Evolutionary conservation across 768 basidiomycete species (phyloP).

Genomic region (Podaxis rugospora): DNA sequence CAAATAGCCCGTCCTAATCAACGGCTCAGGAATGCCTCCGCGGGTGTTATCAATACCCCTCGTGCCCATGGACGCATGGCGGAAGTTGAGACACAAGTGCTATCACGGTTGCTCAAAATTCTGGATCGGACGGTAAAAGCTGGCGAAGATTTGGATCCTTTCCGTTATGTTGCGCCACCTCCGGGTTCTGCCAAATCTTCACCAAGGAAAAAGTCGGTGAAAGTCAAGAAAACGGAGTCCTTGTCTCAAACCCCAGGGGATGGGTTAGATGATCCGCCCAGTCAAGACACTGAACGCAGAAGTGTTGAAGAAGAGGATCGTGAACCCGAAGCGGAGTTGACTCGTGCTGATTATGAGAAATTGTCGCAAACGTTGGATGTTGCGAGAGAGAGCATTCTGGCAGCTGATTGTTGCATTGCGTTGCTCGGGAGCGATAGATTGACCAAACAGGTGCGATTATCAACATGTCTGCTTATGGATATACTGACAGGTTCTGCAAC

Average conservation of each 20-base stretch:
- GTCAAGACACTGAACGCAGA: slow-evolving; percentile 22
- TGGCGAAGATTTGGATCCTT: slow-evolving; percentile 74
- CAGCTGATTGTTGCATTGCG: slow-evolving; percentile 80
- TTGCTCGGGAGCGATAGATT: slow-evolving; percentile 75
- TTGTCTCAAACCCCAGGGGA: slow-evolving; percentile 39
- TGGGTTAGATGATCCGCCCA: slow-evolving; percentile 23
- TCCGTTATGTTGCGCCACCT: slow-evolving; percentile 33
- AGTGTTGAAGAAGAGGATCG: slow-evolving; percentile 17
- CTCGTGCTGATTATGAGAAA: slow-evolving; percentile 34
- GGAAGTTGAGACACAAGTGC: slow-evolving; percentile 57
- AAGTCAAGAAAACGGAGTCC: slow-evolving; percentile 35
- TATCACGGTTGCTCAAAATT: slow-evolving; percentile 69
- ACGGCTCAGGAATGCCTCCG: slow-evolving; percentile 48
- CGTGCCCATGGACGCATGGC: slow-evolving; percentile 53
- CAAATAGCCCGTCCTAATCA: slow-evolving; percentile 66
- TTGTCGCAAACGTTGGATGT: slow-evolving; percentile 51
- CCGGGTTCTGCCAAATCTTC: slow-evolving; percentile 28
- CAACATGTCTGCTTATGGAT: not conserved
- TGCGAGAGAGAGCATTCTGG: slow-evolving; percentile 70
- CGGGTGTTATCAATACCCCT: slow-evolving; percentile 39
- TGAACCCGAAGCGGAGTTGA: slow-evolving; percentile 13
- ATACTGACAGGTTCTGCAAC: slow-evolving; percentile 3
- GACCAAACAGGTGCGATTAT: slow-evolving; percentile 71
- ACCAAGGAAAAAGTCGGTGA: slow-evolving; percentile 44
- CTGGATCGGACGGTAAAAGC: slow-evolving; percentile 76